A percentile compares a stretch with the other conserved stretches of the same genome.
phyloP scores from a whole-genome alignment of 148 eudicot genomes.

The Polygonum maritimum region DNA sequence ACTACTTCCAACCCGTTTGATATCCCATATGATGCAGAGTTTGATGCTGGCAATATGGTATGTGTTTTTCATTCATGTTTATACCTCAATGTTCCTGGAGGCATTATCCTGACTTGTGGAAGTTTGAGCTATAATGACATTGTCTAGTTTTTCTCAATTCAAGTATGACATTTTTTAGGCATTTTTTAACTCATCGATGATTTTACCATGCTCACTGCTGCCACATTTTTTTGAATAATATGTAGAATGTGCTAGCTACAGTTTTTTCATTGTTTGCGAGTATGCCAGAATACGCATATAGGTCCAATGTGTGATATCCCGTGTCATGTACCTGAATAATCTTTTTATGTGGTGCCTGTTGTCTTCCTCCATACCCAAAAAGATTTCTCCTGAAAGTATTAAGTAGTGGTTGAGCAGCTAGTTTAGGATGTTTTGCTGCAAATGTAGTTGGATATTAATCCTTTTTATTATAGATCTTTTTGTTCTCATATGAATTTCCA shows the following conservation, averaged over 20 bases:
- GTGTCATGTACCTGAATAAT: background rate
- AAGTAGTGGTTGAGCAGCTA: background rate
- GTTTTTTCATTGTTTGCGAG: background rate
- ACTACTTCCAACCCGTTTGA: slow-evolving; percentile 77
- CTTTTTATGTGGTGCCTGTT: background rate
- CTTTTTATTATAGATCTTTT: background rate
- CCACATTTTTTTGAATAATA: background rate
- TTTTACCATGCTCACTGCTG: background rate
- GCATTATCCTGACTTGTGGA: background rate
- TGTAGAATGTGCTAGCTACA: background rate
- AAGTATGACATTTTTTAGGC: background rate
- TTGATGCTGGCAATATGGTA: slow-evolving; percentile 56
- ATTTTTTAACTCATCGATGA: background rate
- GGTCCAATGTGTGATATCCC: background rate
- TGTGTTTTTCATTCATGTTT: slow-evolving; percentile 1
- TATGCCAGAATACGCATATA: background rate
- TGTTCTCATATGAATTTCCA: background rate
- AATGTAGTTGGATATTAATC: background rate
- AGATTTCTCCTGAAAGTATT: background rate
- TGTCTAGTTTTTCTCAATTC: background rate
- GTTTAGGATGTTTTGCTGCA: background rate
- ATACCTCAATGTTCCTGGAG: background rate
- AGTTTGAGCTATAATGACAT: background rate
- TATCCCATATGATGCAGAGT: slow-evolving; percentile 44
- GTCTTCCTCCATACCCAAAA: background rate